Percentiles rank a stretch among this genome's conserved stretches.
These are phyloP conservation scores for Syncephalastrum sp. DNA, from an alignment of 371 early-diverging fungal species.

Conservation along the genomic window DNA sequence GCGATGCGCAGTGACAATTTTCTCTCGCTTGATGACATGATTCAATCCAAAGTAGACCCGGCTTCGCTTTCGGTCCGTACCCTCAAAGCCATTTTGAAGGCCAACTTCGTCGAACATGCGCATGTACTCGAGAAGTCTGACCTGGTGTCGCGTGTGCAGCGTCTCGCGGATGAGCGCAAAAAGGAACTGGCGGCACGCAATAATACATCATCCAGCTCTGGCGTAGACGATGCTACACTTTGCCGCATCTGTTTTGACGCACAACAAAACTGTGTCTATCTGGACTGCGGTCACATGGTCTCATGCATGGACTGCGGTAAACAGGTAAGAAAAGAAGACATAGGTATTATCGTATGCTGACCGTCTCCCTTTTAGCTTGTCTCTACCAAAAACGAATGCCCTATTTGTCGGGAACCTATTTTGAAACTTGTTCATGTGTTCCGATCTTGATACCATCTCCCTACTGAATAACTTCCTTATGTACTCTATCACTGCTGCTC, in stretches of 20 bases:
- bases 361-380: conserved; percentile 33
- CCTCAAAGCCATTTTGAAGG: conserved; percentile 47
- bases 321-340: conserved; percentile 28
- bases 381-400: conserved; percentile 55
- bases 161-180: conserved; percentile 42
- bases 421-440: conserved; percentile 53
- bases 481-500: no score
- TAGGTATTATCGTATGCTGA: background rate
- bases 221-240: conserved; percentile 35
- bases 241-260: conserved; percentile 63
- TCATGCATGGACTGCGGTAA: conserved; percentile 64
- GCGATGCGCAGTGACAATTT: conserved; percentile 13
- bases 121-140: conserved; percentile 56
- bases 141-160: conserved; percentile 43
- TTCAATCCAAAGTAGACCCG: conserved; percentile 40
- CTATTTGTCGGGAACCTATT: conserved; percentile 62
- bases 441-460: conserved; percentile 26
- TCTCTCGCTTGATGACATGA: conserved; percentile 31
- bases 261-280: conserved; percentile 61
- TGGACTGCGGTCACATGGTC: conserved; percentile 62
- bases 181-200: conserved; percentile 19
- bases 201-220: conserved; percentile 2
- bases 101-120: conserved; percentile 50
- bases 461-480: no score
- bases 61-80: conserved; percentile 48